Conservation (phyloP, 2,329 filamentous ascomycete genomes). For the Xylaria sp. region DNA sequence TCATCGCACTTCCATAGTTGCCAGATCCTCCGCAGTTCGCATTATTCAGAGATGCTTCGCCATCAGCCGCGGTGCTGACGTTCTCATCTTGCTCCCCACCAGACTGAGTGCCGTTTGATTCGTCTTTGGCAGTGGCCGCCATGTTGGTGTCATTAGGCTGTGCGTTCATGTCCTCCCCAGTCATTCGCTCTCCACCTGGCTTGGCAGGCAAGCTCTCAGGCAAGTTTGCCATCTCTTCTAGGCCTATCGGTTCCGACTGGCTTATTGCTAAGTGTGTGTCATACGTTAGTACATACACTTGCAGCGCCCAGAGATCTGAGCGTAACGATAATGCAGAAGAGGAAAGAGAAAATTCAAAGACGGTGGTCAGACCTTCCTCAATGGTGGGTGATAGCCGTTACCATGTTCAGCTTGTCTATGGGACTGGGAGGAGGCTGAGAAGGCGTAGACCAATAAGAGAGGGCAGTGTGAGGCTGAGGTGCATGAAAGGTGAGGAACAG, state of each 20-base stretch:
- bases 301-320: constrained; percentile 6
- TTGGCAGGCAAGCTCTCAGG: constrained; percentile 7
- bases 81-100: constrained; percentile 6
- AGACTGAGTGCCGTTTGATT: constrained; percentile 18
- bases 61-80: constrained; percentile 1
- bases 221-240: constrained; percentile 10
- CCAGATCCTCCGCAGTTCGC: background rate
- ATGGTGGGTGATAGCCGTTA: background rate
- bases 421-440: background rate
- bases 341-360: background rate
- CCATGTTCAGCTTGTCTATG: background rate
- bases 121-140: background rate
- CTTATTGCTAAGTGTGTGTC: constrained; percentile 8
- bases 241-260: constrained; percentile 4
- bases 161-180: background rate
- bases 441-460: background rate
- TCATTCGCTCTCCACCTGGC: constrained; percentile 2
- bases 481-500: background rate
- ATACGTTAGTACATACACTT: constrained; percentile 14
- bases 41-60: constrained; percentile 1
- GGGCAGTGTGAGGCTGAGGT: constrained; percentile 16
- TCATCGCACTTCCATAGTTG: constrained; percentile 8
- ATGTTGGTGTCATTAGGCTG: constrained; percentile 5
- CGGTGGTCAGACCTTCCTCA: background rate
- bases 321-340: constrained; percentile 8